Base-by-base conservation (phyloP, 1,284 basidiomycete species). In the Dichomitus squalens region DNA sequence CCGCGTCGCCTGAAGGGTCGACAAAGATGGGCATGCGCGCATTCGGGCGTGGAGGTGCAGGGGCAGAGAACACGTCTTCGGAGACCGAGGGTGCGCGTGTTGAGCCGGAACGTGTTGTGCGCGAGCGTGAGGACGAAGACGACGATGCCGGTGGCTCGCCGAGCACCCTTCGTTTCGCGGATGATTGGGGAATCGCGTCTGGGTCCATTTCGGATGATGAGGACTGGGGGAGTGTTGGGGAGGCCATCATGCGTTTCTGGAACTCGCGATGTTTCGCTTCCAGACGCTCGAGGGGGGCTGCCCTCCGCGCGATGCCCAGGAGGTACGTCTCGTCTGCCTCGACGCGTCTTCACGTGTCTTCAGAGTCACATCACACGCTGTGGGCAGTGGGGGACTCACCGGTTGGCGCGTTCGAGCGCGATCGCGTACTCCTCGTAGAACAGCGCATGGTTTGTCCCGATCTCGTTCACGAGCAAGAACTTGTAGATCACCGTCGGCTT, bases 371-470 rank as follows among this genome's bases (percentile, higher is more conserved):
- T 27, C 52, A 41, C 25, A 16, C 36, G 16, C 8, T 27, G 49
- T 33, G 8, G 21, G n/a, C 20, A 41, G 72, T 70, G 60, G 65
- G 14, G 12, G 66, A 78, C 78, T 66, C 69, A 90, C 89, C 85
- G 78, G 46, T 83, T 83, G 54, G 88, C 82, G 31, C 86, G 77
- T 71, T 98, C 96, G 35, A 94, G 76, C 4, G 90, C 85, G 27
- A 82, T 79, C 0, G 95, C 95, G 73, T 90, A 93, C 72, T 97
- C 95, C 71, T 98, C 95, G 70, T 98, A 98, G 41, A 98, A 78
- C 35, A 91, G 72, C 1, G 92, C 88, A 69, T 90, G 87, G 14
- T 78, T 79, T 7, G 93, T 90, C 0, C 95, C 96, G 64, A 98
- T 92, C 63, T 96, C 92, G 65, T 95, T 94, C 1, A 88, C 88